phyloP scores from a whole-genome alignment of 345 rosid species.

The Citrus unshiu region DNA sequence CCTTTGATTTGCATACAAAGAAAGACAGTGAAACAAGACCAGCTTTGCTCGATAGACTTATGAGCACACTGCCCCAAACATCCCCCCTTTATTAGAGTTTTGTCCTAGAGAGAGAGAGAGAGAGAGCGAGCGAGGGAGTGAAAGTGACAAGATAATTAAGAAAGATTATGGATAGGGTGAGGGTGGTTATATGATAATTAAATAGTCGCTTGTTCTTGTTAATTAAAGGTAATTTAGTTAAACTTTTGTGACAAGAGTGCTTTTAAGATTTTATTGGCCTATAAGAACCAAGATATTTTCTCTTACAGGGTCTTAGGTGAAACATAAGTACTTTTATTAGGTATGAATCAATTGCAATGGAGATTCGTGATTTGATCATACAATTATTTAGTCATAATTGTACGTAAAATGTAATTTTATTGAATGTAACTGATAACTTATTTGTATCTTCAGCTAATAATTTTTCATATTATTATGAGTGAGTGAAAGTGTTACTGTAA shows the following conservation, averaged over 20 bases:
- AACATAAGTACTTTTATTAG: too few species aligned
- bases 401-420: too few species aligned
- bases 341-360: too few species aligned
- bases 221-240: not conserved
- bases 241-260: not conserved
- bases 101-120: not conserved
- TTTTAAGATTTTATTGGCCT: not conserved
- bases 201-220: not conserved
- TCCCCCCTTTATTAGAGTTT: conserved; percentile 6
- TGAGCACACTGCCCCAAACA: conserved; percentile 23
- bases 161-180: not conserved
- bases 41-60: not conserved
- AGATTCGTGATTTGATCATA: too few species aligned
- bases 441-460: too few species aligned
- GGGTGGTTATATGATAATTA: not conserved
- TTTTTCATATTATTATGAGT: too few species aligned
- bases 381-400: too few species aligned
- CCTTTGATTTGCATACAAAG: not conserved
- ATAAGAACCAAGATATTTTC: not conserved
- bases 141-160: conserved; percentile 1
- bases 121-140: not conserved
- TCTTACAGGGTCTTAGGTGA: not conserved
- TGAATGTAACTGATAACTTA: not conserved
- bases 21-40: not conserved
- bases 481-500: too few species aligned